phyloP scores from a whole-genome alignment of 768 basidiomycete genomes.

The Tylopilus vinaceipallidus region DNA sequence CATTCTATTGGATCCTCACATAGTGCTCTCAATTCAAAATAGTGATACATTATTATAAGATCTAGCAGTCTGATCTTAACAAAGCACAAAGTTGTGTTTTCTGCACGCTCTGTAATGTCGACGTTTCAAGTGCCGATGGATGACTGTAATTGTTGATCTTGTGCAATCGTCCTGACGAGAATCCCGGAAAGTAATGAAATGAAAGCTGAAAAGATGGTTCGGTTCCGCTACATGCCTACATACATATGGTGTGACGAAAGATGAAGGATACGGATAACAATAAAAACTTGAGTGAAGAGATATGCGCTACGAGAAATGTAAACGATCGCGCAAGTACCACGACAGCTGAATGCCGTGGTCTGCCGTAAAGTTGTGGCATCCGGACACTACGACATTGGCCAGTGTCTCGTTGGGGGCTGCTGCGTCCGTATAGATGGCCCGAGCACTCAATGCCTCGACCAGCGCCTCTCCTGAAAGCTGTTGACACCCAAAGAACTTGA shows the following conservation, averaged over 20 bases:
- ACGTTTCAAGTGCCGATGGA: too few species aligned
- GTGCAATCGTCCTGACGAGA: too few species aligned
- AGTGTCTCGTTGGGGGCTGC: constrained; percentile 30
- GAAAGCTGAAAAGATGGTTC: background rate
- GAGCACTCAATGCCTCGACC: constrained; percentile 48
- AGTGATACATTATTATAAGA: too few species aligned
- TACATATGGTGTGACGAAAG: background rate
- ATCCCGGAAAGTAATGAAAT: too few species aligned
- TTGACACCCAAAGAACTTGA: constrained; percentile 63
- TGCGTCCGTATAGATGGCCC: constrained; percentile 41
- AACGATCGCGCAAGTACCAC: constrained; percentile 24
- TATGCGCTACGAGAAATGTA: constrained; percentile 24
- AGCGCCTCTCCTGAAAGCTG: constrained; percentile 58
- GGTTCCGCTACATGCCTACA: background rate
- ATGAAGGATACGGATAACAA: constrained; percentile 8
- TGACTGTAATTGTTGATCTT: too few species aligned
- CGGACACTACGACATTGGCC: constrained; percentile 23
- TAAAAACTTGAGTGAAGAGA: background rate
- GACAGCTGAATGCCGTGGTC: constrained; percentile 24
- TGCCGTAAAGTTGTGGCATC: constrained; percentile 21
- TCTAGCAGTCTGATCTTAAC: too few species aligned
- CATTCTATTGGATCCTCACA: too few species aligned
- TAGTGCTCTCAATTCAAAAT: too few species aligned
- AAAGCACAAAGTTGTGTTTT: too few species aligned
- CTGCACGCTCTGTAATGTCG: too few species aligned